Base-by-base conservation (phyloP, 345 rosid genomes). In the Psidium guajava region DNA sequence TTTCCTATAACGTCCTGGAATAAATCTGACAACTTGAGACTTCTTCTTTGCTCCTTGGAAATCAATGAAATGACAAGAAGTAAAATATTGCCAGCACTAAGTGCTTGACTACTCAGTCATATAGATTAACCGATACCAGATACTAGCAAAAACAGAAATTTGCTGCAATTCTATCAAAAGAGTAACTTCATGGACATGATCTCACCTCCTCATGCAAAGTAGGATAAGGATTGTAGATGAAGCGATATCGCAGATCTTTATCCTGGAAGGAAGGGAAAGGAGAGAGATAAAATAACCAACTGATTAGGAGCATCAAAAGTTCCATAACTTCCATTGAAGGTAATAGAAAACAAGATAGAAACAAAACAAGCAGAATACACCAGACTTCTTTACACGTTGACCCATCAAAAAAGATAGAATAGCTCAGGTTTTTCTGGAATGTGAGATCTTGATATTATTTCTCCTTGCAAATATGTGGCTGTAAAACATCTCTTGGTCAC, bases 141-240 rank as follows among this genome's bases (percentile, higher is more conserved):
- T 36, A 69, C 24, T 8, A 8, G 80, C 44, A 69, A 69, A 69
- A 42, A 18, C 24, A 69, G 80, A 69, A 69, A 69, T 69, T 69
- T 69, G 80, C 47, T 36, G 12, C 47, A 18, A 69, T 69, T 36
- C 52, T 25, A 18, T 82, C 44, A 36, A 27, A 32, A 4, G 40
- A 52, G 56, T 51, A 51, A 82, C 44, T 54, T 27, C 25, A 8
- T 36, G 4, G 80, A 18, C 40, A 82, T 82, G 58, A 50, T 36
- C 83, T 90, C 90, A 96, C 99, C 93, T 94, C 91, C 91, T 95
- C 98, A 8, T 93, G 92, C 83, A 96, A 87, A 84, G 93, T 92
- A 25, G 98, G 99, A 86, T 92, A 96, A 90, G 95, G 96, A 86
- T 97, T 97, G 88, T 94, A 97, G 88, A 97, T 97, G 86, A 97